Percentiles rank a stretch among this genome's conserved stretches.
Evolutionary conservation across 768 basidiomycete species (phyloP).

Genomic region (Gelatoporia subvermispora): DNA sequence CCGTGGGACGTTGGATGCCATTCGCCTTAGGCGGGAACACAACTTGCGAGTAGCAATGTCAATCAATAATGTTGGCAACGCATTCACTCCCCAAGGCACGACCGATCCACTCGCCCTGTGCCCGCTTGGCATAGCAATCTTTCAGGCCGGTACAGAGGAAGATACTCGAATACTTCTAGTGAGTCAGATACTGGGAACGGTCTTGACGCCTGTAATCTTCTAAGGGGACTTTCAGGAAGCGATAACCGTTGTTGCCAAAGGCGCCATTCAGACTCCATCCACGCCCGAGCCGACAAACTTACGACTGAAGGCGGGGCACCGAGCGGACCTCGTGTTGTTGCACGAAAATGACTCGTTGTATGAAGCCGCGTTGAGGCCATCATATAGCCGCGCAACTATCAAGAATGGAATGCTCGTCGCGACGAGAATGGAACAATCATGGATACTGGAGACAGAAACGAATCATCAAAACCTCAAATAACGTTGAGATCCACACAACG

Average conservation of each 20-base stretch:
- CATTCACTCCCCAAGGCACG: constrained; percentile 65
- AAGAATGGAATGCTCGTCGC: constrained; percentile 41
- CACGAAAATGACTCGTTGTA: constrained; percentile 42
- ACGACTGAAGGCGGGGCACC: constrained; percentile 27
- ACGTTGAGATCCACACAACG: too few species aligned
- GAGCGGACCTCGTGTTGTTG: constrained; percentile 56
- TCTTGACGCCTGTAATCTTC: neutral
- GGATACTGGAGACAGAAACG: constrained; percentile 28
- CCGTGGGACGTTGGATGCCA: constrained; percentile 51
- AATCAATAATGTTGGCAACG: constrained; percentile 64
- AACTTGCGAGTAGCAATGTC: constrained; percentile 49
- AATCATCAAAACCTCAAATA: too few species aligned
- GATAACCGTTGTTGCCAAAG: constrained; percentile 49
- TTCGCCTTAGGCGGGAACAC: constrained; percentile 39
- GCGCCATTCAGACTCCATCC: constrained; percentile 36
- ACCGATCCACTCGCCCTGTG: constrained; percentile 58
- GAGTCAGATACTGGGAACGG: constrained; percentile 18
- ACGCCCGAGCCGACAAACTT: constrained; percentile 5
- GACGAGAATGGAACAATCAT: constrained; percentile 28
- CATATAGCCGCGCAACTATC: constrained; percentile 47
- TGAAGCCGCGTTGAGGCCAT: constrained; percentile 45
- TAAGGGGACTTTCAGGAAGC: constrained; percentile 36
- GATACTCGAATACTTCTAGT: constrained; percentile 48
- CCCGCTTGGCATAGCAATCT: constrained; percentile 52
- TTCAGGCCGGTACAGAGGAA: constrained; percentile 48